phyloP scores from a whole-genome alignment of 2,329 filamentous ascomycete species.

The Stylonectria norvegica region DNA sequence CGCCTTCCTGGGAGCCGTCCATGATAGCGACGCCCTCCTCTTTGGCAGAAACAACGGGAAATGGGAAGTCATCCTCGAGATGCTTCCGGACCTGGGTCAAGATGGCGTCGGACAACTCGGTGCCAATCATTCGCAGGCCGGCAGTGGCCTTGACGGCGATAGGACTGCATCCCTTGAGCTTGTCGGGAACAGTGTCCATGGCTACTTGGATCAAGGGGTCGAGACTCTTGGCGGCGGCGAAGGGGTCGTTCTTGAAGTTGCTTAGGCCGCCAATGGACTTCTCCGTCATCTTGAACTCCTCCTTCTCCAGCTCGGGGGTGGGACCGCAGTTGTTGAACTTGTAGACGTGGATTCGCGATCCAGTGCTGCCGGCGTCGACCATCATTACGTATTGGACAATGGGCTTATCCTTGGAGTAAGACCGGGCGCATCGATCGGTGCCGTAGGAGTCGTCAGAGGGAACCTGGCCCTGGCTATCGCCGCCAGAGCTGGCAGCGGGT shows the following conservation, averaged over 20 bases:
- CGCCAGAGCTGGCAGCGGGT: not conserved
- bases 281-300: constrained; percentile 90
- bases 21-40: constrained; percentile 92
- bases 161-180: constrained; percentile 86
- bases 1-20: constrained; percentile 95
- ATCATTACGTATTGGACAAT: constrained; percentile 97
- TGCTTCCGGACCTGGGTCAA: constrained; percentile 78
- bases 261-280: constrained; percentile 82
- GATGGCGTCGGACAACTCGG: constrained; percentile 77
- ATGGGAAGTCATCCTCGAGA: constrained; percentile 86
- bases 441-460: constrained; percentile 60
- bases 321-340: constrained; percentile 98
- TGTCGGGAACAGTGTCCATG: constrained; percentile 77
- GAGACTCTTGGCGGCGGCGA: constrained; percentile 84
- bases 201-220: constrained; percentile 86
- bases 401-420: constrained; percentile 83
- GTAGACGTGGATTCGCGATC: constrained; percentile 97
- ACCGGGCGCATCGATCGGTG: constrained; percentile 74
- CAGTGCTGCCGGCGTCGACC: constrained; percentile 97
- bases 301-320: constrained; percentile 89
- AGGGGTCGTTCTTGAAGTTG: constrained; percentile 80
- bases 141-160: constrained; percentile 98
- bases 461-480: constrained; percentile 44
- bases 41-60: constrained; percentile 84
- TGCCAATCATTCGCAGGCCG: constrained; percentile 81